phyloP scores from a whole-genome alignment of 2,329 filamentous ascomycete species.

The Exophiala sp. region DNA sequence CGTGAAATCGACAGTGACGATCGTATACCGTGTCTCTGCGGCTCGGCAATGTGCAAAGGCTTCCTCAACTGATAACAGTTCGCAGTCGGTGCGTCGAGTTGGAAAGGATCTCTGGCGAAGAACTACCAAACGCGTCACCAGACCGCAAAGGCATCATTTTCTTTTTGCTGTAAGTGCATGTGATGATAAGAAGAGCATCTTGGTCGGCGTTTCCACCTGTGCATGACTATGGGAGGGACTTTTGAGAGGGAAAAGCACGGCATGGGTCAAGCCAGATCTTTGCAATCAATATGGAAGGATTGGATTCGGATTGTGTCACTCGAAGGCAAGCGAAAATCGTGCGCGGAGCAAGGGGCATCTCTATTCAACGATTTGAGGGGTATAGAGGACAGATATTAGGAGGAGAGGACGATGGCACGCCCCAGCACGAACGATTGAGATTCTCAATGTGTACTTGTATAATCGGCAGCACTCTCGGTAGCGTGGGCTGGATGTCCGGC shows the following conservation, averaged over 20 bases:
- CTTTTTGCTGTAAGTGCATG: conserved; percentile 13
- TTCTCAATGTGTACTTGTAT: conserved; percentile 8
- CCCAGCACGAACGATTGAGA: conserved; percentile 1
- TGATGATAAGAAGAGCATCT: conserved; percentile 8
- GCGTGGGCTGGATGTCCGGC: conserved; percentile 8
- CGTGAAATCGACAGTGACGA: conserved; percentile 92
- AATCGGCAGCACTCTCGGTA: not conserved
- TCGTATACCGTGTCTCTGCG: conserved; percentile 94
- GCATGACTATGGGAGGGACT: conserved; percentile 3
- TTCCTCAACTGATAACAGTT: conserved; percentile 74
- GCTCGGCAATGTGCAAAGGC: conserved; percentile 93
- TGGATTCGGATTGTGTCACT: not conserved
- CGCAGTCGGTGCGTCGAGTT: not conserved
- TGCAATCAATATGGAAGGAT: not conserved
- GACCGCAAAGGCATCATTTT: not conserved
- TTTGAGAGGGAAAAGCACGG: not conserved
- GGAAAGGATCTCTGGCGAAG: not conserved
- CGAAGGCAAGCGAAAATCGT: not conserved
- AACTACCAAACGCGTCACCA: not conserved
- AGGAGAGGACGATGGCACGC: conserved; percentile 1
- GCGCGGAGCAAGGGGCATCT: not conserved
- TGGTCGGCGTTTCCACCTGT: conserved; percentile 15
- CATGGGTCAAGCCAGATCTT: not conserved
- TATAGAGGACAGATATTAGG: not conserved
- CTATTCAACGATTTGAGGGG: not conserved